Evolutionary conservation across 768 basidiomycete species (phyloP), one percentile per base, ranked within the genome.

Genomic region (Collybia sordida): DNA sequence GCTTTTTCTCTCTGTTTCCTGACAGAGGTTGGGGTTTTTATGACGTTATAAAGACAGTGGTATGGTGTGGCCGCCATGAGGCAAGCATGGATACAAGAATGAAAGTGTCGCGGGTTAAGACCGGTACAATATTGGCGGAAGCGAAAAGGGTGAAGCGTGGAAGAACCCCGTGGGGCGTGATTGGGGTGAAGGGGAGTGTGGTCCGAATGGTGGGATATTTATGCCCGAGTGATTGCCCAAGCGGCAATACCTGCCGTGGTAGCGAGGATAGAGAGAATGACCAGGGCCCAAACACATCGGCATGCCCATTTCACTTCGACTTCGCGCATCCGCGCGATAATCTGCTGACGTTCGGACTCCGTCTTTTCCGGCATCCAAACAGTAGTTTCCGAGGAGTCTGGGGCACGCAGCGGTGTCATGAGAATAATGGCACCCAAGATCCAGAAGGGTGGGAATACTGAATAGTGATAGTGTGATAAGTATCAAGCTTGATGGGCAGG

Each of bases 361-460:
- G 81, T 80, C 64, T 78, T 83, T 49, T 78, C 80, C 0, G 76
- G 69, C 60, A 82, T 70, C 83, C 83, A 84, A 12, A 74, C 70
- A 7, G 64, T 63, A 7, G 65, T 63, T 5, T 59, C 56, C 7
- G 54, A 42, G 1, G 61, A 57, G 14, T 64, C 54, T 12, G 75
- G 72, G 31, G 76, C 70, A 35, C 72, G 78, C 42, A 84, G 64
- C 8, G 83, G 81, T 6, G 74, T 76, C 41, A 78, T 62, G 17
- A 85, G 72, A 56, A 85, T 80, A 59, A 79, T 69, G 22, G 76
- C 71, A 18, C 83, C 82, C 47, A 83, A 67, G 39, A 77, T 70
- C 83, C 83, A 85, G 62, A 85, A 84, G 35, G 78, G 69, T 2
- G 79, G 80, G 61, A 85, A 85, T 44, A 84, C 83, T 85, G 34